Conservation (phyloP, 257 asterid genomes). For the Nicotiana tomentosiformis region DNA sequence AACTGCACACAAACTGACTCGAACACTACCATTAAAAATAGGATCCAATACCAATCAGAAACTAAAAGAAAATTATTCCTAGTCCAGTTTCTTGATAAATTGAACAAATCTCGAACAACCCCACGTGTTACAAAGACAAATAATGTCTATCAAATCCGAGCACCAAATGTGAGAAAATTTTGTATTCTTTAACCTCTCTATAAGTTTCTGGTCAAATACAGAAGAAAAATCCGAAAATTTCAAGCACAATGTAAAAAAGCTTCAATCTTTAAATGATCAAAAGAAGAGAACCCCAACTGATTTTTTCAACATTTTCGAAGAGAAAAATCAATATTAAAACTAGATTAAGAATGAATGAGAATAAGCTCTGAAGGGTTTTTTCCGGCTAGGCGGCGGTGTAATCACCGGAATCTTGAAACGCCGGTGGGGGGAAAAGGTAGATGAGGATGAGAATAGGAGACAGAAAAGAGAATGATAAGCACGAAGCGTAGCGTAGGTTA, state of each 20-base stretch:
- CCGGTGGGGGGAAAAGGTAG: conserved; percentile 13
- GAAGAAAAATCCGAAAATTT: too few species aligned
- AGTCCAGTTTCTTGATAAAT: background rate
- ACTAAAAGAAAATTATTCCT: too few species aligned
- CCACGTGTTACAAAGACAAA: too few species aligned
- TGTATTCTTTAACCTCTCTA: too few species aligned
- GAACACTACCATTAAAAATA: background rate
- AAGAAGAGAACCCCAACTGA: too few species aligned
- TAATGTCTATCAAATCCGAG: too few species aligned
- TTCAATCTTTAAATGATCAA: too few species aligned
- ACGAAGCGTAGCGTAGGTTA: background rate
- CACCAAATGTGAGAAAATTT: too few species aligned
- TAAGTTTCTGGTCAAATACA: too few species aligned
- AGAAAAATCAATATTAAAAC: too few species aligned
- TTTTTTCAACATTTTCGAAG: too few species aligned
- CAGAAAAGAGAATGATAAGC: background rate
- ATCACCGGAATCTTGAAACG: conserved; percentile 23
- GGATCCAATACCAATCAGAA: background rate
- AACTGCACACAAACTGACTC: background rate
- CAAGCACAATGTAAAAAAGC: too few species aligned
- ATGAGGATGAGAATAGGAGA: conserved; percentile 21
- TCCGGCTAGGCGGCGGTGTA: background rate
- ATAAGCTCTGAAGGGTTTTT: conserved; percentile 10
- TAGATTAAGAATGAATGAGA: background rate
- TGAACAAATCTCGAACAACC: background rate